These are phyloP conservation scores for Monilinia aucupariae DNA, from an alignment of 2,329 filamentous ascomycete species.

Conservation along the genomic window DNA sequence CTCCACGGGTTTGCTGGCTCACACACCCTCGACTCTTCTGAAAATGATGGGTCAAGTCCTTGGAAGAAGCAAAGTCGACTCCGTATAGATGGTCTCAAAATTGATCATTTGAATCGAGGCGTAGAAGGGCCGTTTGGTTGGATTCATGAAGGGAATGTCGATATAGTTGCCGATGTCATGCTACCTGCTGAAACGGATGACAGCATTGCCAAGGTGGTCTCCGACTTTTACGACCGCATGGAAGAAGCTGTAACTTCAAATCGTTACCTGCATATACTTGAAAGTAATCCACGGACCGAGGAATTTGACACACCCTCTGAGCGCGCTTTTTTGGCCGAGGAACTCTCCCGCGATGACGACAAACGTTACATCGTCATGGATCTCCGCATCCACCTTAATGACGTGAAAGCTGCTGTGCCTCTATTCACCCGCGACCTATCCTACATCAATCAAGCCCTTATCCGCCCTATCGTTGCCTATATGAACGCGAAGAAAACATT, in stretches of 20 bases:
- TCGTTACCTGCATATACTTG: constrained; percentile 56
- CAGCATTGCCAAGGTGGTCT: constrained; percentile 87
- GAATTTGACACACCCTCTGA: constrained; percentile 31
- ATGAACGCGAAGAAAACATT: constrained; percentile 95
- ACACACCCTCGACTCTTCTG: constrained; percentile 48
- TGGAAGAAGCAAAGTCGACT: constrained; percentile 97
- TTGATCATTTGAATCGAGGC: constrained; percentile 91
- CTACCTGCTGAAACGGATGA: constrained; percentile 84
- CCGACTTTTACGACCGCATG: constrained; percentile 94
- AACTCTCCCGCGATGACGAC: constrained; percentile 45
- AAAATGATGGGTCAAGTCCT: constrained; percentile 57
- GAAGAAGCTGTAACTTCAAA: constrained; percentile 86
- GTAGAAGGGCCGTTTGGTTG: constrained; percentile 93
- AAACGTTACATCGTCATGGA: constrained; percentile 88
- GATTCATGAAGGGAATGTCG: constrained; percentile 96
- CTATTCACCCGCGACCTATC: constrained; percentile 88
- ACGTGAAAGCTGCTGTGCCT: constrained; percentile 86
- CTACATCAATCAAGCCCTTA: constrained; percentile 92
- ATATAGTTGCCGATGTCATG: constrained; percentile 94
- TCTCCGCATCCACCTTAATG: constrained; percentile 88
- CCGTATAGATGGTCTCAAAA: constrained; percentile 86
- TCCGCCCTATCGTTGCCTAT: constrained; percentile 94
- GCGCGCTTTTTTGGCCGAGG: constrained; percentile 26
- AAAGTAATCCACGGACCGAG: constrained; percentile 40
- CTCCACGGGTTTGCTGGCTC: constrained; percentile 71